Percentiles rank a stretch among this genome's conserved stretches.
Conservation (phyloP, 108 stramenopile species). For the Pseudonitzschia delicatissima region DNA sequence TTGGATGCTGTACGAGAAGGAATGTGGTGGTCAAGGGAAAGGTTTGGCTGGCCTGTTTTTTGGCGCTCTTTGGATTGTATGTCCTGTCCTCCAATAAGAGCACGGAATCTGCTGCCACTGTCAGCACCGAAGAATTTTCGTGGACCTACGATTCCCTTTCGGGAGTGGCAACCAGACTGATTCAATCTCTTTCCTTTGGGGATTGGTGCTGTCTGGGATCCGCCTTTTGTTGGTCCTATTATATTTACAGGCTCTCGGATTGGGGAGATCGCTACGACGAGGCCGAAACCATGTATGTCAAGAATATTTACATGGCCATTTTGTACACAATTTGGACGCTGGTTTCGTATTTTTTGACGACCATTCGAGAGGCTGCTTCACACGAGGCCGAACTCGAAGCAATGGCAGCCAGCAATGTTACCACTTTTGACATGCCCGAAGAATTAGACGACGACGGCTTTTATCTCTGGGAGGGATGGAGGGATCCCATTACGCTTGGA, state of each 20-base stretch:
- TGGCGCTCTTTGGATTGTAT: slow-evolving; percentile 46
- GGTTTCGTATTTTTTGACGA: slow-evolving; percentile 13
- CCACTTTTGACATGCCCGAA: no score
- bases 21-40: background rate
- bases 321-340: slow-evolving; percentile 56
- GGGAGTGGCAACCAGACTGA: background rate
- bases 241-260: slow-evolving; percentile 51
- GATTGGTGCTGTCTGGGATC: slow-evolving; percentile 55
- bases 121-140: background rate
- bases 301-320: slow-evolving; percentile 43
- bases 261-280: slow-evolving; percentile 45
- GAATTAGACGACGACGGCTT: background rate
- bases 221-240: slow-evolving; percentile 62
- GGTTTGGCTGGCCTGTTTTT: slow-evolving; percentile 51
- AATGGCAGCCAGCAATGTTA: background rate
- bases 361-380: no score
- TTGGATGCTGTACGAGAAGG: slow-evolving; percentile 14
- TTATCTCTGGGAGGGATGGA: slow-evolving; percentile 45
- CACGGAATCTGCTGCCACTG: background rate
- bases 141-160: background rate
- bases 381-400: no score
- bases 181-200: slow-evolving; percentile 30
- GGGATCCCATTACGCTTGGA: slow-evolving; percentile 28
- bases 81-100: slow-evolving; percentile 37
- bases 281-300: slow-evolving; percentile 41